Evolutionary conservation across 2,329 filamentous ascomycete species (phyloP), one percentile per base, ranked within the genome.

Genomic region (Sporothrix phasma): DNA sequence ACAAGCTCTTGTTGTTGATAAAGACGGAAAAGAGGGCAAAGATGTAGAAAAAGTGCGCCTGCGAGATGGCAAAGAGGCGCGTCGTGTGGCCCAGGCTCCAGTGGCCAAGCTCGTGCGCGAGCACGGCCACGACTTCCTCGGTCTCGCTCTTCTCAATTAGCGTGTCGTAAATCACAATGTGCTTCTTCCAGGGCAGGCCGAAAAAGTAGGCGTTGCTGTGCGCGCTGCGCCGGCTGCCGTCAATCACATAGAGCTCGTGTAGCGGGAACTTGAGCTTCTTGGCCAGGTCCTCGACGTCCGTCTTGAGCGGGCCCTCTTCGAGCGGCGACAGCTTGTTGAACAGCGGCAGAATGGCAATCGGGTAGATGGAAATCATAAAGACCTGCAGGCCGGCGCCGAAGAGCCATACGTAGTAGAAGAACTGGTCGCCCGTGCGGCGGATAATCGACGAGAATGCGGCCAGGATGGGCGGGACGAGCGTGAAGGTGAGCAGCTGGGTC

Each of bases 131-230:
- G 46, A 99, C 92, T 76, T 99, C 94, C 72, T 94, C 84, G 3
- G 89, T 87, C 67, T 92, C 86, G 74, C 89, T 94, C 84, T 97
- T 96, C 77, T 97, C 93, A 67, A 99, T 92, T 68, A 99, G 79
- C 5, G 95, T 99, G 74, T 99, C 94, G 75, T 96, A 99, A 73
- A 99, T 95, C 72, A 99, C 94, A 79, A 99, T 99, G 80, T 97
- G 95, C 84, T 97, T 97, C 84, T 97, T 97, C 92, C 93, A 99
- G 47, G 94, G 94, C 64, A 99, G 84, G 66, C 94, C 94, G 71
- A 95, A 97, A 79, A 99, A 99, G 77, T 95, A 96, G 22, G 90
- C 69, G 73, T 96, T 96, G 78, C 88, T 92, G 78, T 96, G 90
- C 26, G 89, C 88, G 73, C 88, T 91, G 70, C 90, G 84, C 80